Base-by-base conservation (phyloP, 345 rosid species). In the Pistacia atlantica region DNA sequence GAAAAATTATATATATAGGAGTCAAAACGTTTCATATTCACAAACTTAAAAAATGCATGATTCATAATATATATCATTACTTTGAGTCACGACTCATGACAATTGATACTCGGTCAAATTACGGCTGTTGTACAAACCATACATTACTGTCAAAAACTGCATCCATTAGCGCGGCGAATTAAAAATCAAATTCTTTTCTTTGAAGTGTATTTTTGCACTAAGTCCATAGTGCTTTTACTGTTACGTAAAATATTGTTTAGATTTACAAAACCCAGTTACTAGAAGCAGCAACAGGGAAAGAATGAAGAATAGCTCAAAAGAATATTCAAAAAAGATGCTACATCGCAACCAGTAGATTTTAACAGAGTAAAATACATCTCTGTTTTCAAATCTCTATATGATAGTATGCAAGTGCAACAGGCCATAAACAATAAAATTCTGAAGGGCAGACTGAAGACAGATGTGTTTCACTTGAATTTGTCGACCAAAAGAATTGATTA, bases 61-160 rank as follows among this genome's bases (percentile, higher is more conserved):
- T 49, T 49, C 54, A 49, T 2, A 49, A 49, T 49, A 9, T 9
- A 49, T 49, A 49, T 49, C 54, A 9, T 49, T 9, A 49, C 3
- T 31, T 31, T 9, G 0, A 10, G 54, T 8, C 12, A 49, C 3
- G 33, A 8, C 25, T 25, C 25, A 25, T 25, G n/a, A 71, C 37
- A 46, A 11, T 46, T 67, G 71, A 45, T 12, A 33, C 33, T 54
- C 61, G 35, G 51, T 5, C 61, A 56, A 70, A 18, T 55, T 35
- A 59, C 2, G 73, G 62, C 73, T 18, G 48, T 55, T 18, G 54
- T 55, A 10, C 11, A 55, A 70, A 18, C 62, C 73, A 70, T 33
- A 31, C 61, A n/a, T 48, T 70, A 45, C 25, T 25, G 16, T 18
- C 9, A 54, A 70, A 54, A 18, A 0, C 31, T 1, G 0, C 17